These are phyloP conservation scores for Nothopassalora personata DNA, from an alignment of 2,329 filamentous ascomycete species.

Conservation along the genomic window DNA sequence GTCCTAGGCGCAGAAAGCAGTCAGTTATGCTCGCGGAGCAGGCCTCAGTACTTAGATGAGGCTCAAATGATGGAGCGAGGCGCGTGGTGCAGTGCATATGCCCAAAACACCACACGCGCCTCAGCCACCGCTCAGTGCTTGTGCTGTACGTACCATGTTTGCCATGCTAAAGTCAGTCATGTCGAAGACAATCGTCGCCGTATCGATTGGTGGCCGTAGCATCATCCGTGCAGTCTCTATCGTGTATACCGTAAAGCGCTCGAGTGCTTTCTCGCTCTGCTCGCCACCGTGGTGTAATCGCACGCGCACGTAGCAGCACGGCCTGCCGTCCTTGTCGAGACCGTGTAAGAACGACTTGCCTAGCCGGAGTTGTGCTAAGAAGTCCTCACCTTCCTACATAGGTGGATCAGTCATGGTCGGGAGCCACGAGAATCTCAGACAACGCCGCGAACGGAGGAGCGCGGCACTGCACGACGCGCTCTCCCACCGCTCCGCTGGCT, in stretches of 20 bases:
- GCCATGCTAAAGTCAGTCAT: conserved; percentile 90
- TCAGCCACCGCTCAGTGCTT: too few relatives aligned
- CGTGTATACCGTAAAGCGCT: conserved; percentile 85
- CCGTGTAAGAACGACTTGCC: conserved; percentile 94
- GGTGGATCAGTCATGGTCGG: too few relatives aligned
- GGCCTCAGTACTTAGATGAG: too few relatives aligned
- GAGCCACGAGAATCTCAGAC: too few relatives aligned
- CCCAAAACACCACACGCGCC: too few relatives aligned
- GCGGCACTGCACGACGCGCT: too few relatives aligned
- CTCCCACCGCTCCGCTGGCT: too few relatives aligned
- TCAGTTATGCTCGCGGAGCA: too few relatives aligned
- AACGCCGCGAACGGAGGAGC: too few relatives aligned
- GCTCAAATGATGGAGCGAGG: too few relatives aligned
- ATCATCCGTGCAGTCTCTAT: conserved; percentile 92
- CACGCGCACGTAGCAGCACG: conserved; percentile 80
- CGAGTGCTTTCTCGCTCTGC: conserved; percentile 73
- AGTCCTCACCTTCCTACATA: conserved; percentile 58
- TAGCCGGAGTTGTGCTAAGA: conserved; percentile 75
- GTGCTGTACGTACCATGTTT: conserved; percentile 60
- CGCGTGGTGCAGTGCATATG: too few relatives aligned
- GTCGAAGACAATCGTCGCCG: conserved; percentile 89
- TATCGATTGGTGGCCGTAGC: conserved; percentile 74
- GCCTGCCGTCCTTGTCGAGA: conserved; percentile 73
- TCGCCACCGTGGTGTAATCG: conserved; percentile 76
- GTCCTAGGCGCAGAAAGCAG: conserved; percentile 43